Evolutionary conservation across 352 stramenopile species (phyloP).

Genomic region (Globisporangium recalcitrans): DNA sequence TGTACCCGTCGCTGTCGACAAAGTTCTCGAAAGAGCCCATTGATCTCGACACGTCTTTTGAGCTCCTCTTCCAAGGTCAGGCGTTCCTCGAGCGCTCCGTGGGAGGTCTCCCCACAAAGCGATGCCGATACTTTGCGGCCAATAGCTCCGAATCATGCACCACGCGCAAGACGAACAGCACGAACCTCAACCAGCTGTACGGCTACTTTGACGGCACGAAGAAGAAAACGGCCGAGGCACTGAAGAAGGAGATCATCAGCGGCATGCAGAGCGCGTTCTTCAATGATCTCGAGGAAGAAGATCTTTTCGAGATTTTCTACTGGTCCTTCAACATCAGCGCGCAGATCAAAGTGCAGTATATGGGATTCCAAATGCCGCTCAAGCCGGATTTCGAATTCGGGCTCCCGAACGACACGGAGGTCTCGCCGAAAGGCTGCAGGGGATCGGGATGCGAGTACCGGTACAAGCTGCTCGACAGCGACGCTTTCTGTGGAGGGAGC

Average conservation of each 20-base stretch:
- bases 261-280: slow-evolving; percentile 14
- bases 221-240: background rate
- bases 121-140: slow-evolving; percentile 10
- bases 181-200: slow-evolving; percentile 15
- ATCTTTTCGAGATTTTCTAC: background rate
- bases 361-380: slow-evolving; percentile 13
- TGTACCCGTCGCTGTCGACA: slow-evolving; percentile 15
- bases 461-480: slow-evolving; percentile 11
- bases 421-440: slow-evolving; percentile 4
- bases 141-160: background rate
- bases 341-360: slow-evolving; percentile 15
- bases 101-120: slow-evolving; percentile 8
- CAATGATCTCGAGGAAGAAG: slow-evolving; percentile 7
- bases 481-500: slow-evolving; percentile 13
- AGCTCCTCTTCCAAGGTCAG: slow-evolving; percentile 28
- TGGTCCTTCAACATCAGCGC: slow-evolving; percentile 12
- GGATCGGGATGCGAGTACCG: slow-evolving; percentile 13
- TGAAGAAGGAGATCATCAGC: slow-evolving; percentile 10
- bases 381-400: slow-evolving; percentile 14
- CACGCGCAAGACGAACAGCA: background rate
- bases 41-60: slow-evolving; percentile 18
- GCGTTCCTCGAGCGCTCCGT: slow-evolving; percentile 20
- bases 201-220: slow-evolving; percentile 22
- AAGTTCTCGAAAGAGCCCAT: slow-evolving; percentile 6
- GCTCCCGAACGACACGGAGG: slow-evolving; percentile 5